phyloP scores from a whole-genome alignment of 1,284 basidiomycete genomes.

The Termitomyces sp. region DNA sequence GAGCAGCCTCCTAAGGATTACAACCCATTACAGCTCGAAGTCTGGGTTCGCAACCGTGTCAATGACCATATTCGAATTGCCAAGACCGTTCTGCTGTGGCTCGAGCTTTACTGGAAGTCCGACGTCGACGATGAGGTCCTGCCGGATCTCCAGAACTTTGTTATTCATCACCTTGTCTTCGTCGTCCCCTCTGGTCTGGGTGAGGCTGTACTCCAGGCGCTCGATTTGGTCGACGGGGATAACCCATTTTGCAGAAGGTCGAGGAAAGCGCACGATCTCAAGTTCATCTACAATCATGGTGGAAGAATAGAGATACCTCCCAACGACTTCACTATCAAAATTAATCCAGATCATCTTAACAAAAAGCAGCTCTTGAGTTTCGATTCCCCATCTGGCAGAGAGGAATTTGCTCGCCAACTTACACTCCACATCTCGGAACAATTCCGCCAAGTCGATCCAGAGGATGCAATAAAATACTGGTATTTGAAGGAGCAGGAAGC shows the following conservation, averaged over 20 bases:
- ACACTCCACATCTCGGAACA: slow-evolving; percentile 32
- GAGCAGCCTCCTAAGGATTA: slow-evolving; percentile 29
- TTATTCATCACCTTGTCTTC: slow-evolving; percentile 18
- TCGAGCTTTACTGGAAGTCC: slow-evolving; percentile 69
- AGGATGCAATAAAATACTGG: slow-evolving; percentile 36
- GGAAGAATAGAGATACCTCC: neutral
- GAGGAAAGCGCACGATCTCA: slow-evolving; percentile 14
- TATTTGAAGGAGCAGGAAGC: slow-evolving; percentile 17
- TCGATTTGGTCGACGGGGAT: slow-evolving; percentile 13
- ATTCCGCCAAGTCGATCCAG: slow-evolving; percentile 35
- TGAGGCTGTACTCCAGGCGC: slow-evolving; percentile 18
- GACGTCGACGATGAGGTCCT: slow-evolving; percentile 40
- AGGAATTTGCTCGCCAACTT: slow-evolving; percentile 38
- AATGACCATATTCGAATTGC: slow-evolving; percentile 62
- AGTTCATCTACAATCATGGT: slow-evolving; percentile 8
- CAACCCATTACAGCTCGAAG: slow-evolving; percentile 32
- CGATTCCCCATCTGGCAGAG: slow-evolving; percentile 28
- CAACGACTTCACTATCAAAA: slow-evolving; percentile 14
- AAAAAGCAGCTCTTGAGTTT: slow-evolving; percentile 26
- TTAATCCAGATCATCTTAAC: slow-evolving; percentile 19
- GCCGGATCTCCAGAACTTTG: slow-evolving; percentile 30
- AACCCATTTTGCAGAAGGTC: slow-evolving; percentile 11
- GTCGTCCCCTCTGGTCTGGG: slow-evolving; percentile 28
- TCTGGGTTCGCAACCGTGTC: slow-evolving; percentile 47
- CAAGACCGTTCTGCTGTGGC: slow-evolving; percentile 69